These are phyloP conservation scores for Parastagonospora nodorum DNA, from an alignment of 2,329 filamentous ascomycete species.

Conservation along the genomic window DNA sequence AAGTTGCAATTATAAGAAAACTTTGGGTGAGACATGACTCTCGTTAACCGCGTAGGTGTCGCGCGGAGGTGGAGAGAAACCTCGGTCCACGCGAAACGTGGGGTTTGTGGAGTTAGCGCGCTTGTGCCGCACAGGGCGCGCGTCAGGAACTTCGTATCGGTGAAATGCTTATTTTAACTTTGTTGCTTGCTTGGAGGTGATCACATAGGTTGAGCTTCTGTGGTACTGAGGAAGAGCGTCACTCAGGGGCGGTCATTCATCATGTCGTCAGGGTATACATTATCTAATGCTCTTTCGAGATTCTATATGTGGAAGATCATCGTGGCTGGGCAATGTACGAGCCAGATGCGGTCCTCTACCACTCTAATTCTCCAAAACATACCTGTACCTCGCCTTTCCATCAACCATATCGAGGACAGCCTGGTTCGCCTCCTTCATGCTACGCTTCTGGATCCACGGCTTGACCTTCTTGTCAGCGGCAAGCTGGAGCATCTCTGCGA, in stretches of 20 bases:
- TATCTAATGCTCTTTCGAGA: background rate
- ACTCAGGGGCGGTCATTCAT: too few species aligned
- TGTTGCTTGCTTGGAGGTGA: too few species aligned
- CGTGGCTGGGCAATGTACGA: background rate
- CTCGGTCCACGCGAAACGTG: conserved; percentile 17
- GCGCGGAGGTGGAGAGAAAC: conserved; percentile 18
- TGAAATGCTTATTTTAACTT: too few species aligned
- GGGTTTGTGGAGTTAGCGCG: conserved; percentile 8
- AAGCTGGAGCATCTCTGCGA: conserved; percentile 55
- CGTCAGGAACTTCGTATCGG: too few species aligned
- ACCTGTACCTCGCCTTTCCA: conserved; percentile 58
- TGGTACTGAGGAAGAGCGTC: too few species aligned
- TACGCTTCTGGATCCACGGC: conserved; percentile 66
- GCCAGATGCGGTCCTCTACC: background rate
- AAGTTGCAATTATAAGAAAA: background rate
- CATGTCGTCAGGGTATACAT: too few species aligned
- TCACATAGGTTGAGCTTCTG: too few species aligned
- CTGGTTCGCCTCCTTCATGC: conserved; percentile 60
- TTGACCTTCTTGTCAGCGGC: conserved; percentile 63
- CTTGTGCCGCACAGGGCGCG: too few species aligned
- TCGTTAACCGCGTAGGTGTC: conserved; percentile 12
- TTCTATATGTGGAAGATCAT: background rate
- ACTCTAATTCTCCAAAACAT: conserved; percentile 33
- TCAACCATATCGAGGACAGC: conserved; percentile 61
- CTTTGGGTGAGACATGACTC: conserved; percentile 18